Conservation (phyloP, 192 early-diverging fungal genomes). For the Entomortierella parvispora region DNA sequence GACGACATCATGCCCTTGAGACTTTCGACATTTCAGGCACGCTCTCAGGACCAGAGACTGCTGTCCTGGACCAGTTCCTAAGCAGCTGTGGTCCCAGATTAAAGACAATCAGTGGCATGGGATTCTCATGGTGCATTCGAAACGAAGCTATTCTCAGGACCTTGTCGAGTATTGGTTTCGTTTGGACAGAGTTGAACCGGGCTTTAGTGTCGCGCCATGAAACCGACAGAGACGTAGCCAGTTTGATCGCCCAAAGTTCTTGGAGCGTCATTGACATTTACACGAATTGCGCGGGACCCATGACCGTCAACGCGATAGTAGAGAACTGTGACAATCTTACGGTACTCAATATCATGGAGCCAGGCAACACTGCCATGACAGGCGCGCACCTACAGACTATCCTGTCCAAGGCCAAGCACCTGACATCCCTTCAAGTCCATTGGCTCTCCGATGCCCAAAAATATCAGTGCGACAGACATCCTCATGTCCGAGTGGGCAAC, state of each 20-base stretch:
- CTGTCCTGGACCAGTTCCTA: not conserved
- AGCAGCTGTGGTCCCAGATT: not conserved
- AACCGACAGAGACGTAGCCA: not conserved
- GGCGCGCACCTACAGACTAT: conserved; percentile 5
- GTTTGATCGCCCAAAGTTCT: not conserved
- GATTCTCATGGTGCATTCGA: not conserved
- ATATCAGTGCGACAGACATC: not conserved
- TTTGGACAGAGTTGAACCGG: not conserved
- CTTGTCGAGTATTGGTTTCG: not conserved
- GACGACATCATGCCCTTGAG: conserved; percentile 5
- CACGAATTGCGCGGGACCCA: not conserved
- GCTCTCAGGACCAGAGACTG: not conserved
- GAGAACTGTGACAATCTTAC: not conserved
- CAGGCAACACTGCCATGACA: not conserved
- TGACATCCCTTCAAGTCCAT: conserved; percentile 10
- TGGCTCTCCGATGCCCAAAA: not conserved
- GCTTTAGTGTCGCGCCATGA: not conserved
- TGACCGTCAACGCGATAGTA: conserved; percentile 1
- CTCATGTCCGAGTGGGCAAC: conserved; percentile 10
- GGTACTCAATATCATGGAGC: not conserved
- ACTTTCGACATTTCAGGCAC: not conserved
- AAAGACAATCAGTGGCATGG: too few relatives aligned
- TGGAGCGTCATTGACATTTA: not conserved
- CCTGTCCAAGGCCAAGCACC: not conserved
- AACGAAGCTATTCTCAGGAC: not conserved